Evolutionary conservation across 768 basidiomycete species (phyloP), one percentile per base, ranked within the genome.

Genomic region (Russula sp.): DNA sequence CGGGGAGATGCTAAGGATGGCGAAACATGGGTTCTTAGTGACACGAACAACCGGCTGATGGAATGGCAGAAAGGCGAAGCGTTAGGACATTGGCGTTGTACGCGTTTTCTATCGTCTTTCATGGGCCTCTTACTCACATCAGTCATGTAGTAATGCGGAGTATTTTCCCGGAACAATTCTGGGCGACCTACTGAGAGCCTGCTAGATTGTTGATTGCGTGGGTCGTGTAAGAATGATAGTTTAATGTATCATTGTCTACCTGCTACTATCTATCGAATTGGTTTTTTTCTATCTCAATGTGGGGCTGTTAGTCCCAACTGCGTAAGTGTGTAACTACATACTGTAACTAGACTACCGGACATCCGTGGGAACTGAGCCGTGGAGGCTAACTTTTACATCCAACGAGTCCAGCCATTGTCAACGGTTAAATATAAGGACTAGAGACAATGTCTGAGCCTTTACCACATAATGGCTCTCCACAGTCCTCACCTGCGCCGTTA

Each of bases 21-120:
- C 42, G 73, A 75, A 18, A 70, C 73, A n/a, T 82, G 81, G 62
- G 73, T 90, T 47, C 69, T 94, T 59, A 84, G 79, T 0, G 89
- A 94, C 74, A 70, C 71, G 47, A 74, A 79, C 44, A 90, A 90
- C 70, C 78, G 79, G 34, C 73, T 94, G 61, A 82, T 81, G 37
- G 77, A 79, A 42, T 82, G 89, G 78, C 91, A 94, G 72, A 74
- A 81, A 32, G 77, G 76, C 40, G 83, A 84, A 67, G 84, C 85
- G 1, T 66, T 84, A 50, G 80, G 84, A 48, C 91, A 93, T 69
- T 97, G 94, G 94, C 79, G 79, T 64, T 72, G 89, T 89, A 71
- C 66, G 86, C 78, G 32, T n/a, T 39, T 27, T 44, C 13, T 18
- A 22, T 10, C 2, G 16, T 13, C 10, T 20, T 52, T 49, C 14